Base-by-base conservation (phyloP, 192 early-diverging fungal genomes). In the Coemansia sp. region DNA sequence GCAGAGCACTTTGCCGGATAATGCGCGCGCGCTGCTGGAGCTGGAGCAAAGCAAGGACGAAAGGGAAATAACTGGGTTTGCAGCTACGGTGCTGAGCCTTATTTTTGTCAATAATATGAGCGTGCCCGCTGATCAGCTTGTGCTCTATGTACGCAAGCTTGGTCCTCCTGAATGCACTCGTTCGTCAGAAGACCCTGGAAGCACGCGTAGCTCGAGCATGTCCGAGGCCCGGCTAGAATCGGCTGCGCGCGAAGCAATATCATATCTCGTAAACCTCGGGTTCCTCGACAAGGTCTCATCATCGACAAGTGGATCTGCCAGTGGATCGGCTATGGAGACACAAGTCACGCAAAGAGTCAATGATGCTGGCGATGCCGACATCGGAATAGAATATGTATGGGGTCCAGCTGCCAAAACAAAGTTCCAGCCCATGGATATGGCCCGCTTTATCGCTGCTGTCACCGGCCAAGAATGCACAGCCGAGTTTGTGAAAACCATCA, bases 51-150 rank as follows among this genome's bases (percentile, higher is more conserved):
- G 45, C 46, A 55, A 55, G 11, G 52, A 60, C 24, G 54, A 81
- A 16, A 22, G 45, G 35, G 50, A 56, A 5, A 57, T 65, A 1
- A 13, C 67, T 8, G 78, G 78, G 14, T 75, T 81, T 66, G 71
- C 72, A 4, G 65, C 72, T 18, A 59, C 45, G 3, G 78, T 81
- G 5, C 69, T 81, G 14, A 74, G 72, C 64, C 72, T 81, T 36
- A 60, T 81, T 14, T 75, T 81, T 58, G 78, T 81, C 13, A 81
- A 62, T 48, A 81, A 81, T n/a, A 81, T 74, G 71, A 69, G 72
- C 36, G 45, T 81, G 57, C 20, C 58, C 3, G 27, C 60, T n/a
- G 78, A 73, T n/a, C 76, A 78, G 67, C 71, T 78, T 16, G 60
- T 68, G 22, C 22, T 81, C 58, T 74, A 68, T 28, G 72, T 81